Evolutionary conservation across 176 grass and related monocot species (phyloP), one percentile per base, ranked within the genome.

Genomic region (Oryza brachyantha): DNA sequence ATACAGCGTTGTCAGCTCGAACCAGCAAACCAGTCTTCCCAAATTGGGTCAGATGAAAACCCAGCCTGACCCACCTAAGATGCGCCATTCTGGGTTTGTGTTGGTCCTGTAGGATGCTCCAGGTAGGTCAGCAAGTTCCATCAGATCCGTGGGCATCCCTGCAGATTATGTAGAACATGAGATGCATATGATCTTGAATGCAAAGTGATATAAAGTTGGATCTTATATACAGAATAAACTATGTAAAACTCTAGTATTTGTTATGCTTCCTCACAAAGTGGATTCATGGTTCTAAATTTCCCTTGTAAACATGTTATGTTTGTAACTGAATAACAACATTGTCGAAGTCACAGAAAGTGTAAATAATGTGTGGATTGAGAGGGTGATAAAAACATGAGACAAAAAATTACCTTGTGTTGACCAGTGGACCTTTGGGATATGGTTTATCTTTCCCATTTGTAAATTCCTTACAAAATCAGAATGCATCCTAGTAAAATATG

Each of bases 401-500:
- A 32, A 38, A 34, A 0, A 79, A 35, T 79, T 74, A 38, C 76
- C 68, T 74, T 86, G 3, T 68, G 35, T 66, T 42, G 62, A 81
- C 29, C 52, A 74, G 12, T 63, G 46, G 8, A 86, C 62, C 70
- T 86, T 70, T 0, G 28, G 77, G 58, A 81, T 81, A 63, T 81
- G 77, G 37, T 58, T 29, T 39, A 81, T 8, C 12, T 86, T 81
- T 39, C 10, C 64, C 16, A 2, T 81, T 68, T 25, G 38, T 50
- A 81, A 10, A 59, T 84, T 84, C 35, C 58, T 66, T 7, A 36
- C 22, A 42, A 85, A 91, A 63, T 77, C 77, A 85, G 61, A 52
- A 68, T 8, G 72, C 80, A 88, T 83, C 77, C 57, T 74, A 10
- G 25, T 52, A 73, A 83, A 88, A 27, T 60, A 64, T 4, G 86